Evolutionary conservation across 805 yeast genomes (phyloP).

Genomic region (Millerozyma acaciae): DNA sequence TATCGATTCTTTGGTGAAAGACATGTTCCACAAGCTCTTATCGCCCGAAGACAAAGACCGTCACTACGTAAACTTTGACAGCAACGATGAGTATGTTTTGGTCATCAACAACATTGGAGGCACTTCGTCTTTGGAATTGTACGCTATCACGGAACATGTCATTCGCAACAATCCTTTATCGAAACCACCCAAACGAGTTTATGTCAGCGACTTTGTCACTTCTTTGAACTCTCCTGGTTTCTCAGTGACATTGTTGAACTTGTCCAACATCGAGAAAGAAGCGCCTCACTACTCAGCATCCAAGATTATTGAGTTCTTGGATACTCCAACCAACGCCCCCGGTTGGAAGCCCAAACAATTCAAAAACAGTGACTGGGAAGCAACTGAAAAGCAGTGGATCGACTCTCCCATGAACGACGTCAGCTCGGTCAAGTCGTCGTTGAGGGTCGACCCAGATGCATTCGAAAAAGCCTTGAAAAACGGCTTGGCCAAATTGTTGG

Average conservation of each 20-base stretch:
- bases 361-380: constrained; percentile 26
- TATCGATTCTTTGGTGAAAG: constrained; percentile 52
- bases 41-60: constrained; percentile 70
- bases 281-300: constrained; percentile 24
- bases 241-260: constrained; percentile 76
- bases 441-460: constrained; percentile 34
- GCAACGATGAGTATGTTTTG: constrained; percentile 62
- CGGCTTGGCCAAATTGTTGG: constrained; percentile 26
- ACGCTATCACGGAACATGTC: constrained; percentile 64
- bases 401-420: constrained; percentile 27
- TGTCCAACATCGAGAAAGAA: constrained; percentile 42
- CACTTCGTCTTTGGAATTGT: constrained; percentile 73
- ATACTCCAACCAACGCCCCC: constrained; percentile 71
- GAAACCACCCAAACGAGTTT: constrained; percentile 64
- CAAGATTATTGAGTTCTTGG: constrained; percentile 51
- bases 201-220: constrained; percentile 79
- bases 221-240: constrained; percentile 92
- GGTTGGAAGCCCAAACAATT: constrained; percentile 65
- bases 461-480: constrained; percentile 51
- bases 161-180: constrained; percentile 46
- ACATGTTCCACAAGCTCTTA: constrained; percentile 59
- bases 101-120: constrained; percentile 88
- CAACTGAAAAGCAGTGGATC: constrained; percentile 23
- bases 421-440: constrained; percentile 21
- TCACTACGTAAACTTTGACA: constrained; percentile 68